These are phyloP conservation scores for Colletotrichum sp. DNA, from an alignment of 2,329 filamentous ascomycete genomes.

Conservation along the genomic window DNA sequence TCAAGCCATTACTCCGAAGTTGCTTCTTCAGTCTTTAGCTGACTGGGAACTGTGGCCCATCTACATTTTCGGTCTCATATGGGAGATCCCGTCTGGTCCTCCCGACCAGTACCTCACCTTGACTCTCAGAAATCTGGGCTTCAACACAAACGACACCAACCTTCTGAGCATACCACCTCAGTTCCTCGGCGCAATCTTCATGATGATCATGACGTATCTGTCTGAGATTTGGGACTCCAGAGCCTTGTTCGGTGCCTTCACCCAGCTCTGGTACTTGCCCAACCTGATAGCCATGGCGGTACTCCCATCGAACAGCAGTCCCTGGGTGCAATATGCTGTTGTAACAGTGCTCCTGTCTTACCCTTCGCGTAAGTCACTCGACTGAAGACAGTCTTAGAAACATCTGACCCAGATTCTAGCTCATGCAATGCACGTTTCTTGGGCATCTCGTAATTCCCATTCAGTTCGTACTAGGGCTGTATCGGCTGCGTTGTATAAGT, in stretches of 20 bases:
- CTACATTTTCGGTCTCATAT: constrained; percentile 53
- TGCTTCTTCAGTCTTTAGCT: constrained; percentile 50
- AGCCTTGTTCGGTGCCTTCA: constrained; percentile 31
- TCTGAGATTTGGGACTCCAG: constrained; percentile 35
- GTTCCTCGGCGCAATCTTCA: constrained; percentile 18
- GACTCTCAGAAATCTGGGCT: constrained; percentile 27
- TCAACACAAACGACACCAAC: constrained; percentile 55
- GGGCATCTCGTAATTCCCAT: constrained; percentile 63
- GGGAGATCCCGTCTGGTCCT: constrained; percentile 32
- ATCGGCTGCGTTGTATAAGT: constrained; percentile 66
- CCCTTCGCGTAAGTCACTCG: constrained; percentile 28
- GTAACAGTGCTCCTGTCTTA: constrained; percentile 36
- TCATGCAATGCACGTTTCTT: constrained; percentile 53
- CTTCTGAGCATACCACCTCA: constrained; percentile 23
- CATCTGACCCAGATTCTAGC: constrained; percentile 28
- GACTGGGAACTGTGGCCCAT: constrained; percentile 64
- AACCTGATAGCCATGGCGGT: constrained; percentile 35
- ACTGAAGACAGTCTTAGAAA: constrained; percentile 29
- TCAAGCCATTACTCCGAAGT: constrained; percentile 50
- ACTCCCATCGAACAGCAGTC: constrained; percentile 29
- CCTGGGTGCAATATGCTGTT: constrained; percentile 34
- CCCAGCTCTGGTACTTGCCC: constrained; percentile 38
- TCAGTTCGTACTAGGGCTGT: constrained; percentile 67
- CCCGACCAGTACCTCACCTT: constrained; percentile 30
- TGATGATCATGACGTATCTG: constrained; percentile 31